Evolutionary conservation across 495 filamentous ascomycete species (phyloP), one percentile per base, ranked within the genome.

Genomic region (Penicillium lagena): DNA sequence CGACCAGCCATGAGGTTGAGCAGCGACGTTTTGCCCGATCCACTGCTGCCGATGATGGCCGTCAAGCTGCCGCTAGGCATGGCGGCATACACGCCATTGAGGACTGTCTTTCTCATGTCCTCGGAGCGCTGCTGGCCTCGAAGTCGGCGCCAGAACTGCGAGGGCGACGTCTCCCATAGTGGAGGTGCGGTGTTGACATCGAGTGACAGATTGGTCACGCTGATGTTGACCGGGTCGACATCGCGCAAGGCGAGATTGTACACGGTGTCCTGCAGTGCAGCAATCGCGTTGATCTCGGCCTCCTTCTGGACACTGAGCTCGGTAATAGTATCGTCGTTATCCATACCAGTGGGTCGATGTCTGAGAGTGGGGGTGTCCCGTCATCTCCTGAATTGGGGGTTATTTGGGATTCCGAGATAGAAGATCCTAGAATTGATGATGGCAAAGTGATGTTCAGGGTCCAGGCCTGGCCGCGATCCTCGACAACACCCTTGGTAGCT

Each of bases 31-130:
- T 87, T 89, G 3, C 85, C 85, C 29, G 77, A 82, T 22, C 85
- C 85, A 58, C 80, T 85, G 7, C 82, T 79, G 6, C 85, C 85
- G 40, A 88, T 79, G 40, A 89, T 87, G 1, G 82, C 83, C 4
- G 81, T 86, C 14, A 89, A 56, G 29, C 78, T 82, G 10, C 85
- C 82, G 40, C 66, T 63, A 14, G 70, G 69, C 66, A 84, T 79
- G 12, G 68, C 55, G 4, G 77, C 77, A 37, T 67, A 73, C 7
- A 85, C 68, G 35, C 66, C 60, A 44, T 77, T 63, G 12, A 85
- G 60, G 29, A 84, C 79, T 29, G 37, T 52, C 35, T 67, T 67
- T 29, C 40, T 50, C 4, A 41, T 33, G 1, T 17, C 30, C 33
- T 47, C 12, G 11, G 35, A 17, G 33, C 56, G 56, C 32, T 61